Conservation (phyloP, 2,329 filamentous ascomycete species). For the Exophiala xenobiotica region DNA sequence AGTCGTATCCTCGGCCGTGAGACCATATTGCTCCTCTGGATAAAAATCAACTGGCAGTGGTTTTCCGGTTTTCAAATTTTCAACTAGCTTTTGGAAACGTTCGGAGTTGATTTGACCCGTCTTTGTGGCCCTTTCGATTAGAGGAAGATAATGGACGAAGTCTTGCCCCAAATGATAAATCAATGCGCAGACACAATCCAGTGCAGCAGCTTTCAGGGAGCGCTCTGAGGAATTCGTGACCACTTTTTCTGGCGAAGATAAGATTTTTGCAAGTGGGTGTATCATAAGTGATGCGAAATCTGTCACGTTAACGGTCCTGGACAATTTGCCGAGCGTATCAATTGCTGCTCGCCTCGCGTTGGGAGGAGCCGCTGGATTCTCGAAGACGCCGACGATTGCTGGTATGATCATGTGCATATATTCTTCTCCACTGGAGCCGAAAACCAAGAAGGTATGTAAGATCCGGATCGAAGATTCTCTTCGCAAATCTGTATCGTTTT, state of each 20-base stretch:
- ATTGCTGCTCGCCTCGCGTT: slow-evolving; percentile 85
- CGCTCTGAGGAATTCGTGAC: slow-evolving; percentile 63
- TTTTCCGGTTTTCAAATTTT: slow-evolving; percentile 91
- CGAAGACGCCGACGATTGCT: slow-evolving; percentile 90
- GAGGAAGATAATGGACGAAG: slow-evolving; percentile 89
- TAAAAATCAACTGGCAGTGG: slow-evolving; percentile 92
- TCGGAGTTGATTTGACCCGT: slow-evolving; percentile 79
- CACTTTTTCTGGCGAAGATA: slow-evolving; percentile 45
- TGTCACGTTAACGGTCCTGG: slow-evolving; percentile 92
- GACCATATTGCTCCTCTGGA: slow-evolving; percentile 75
- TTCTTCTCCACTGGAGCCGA: slow-evolving; percentile 92
- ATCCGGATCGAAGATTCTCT: slow-evolving; percentile 85
- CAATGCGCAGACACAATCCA: slow-evolving; percentile 91
- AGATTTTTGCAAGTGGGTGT: slow-evolving; percentile 80
- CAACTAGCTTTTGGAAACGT: slow-evolving; percentile 89
- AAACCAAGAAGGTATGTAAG: slow-evolving; percentile 91
- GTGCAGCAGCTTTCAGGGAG: slow-evolving; percentile 72
- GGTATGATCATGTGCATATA: slow-evolving; percentile 99
- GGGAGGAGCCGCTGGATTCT: slow-evolving; percentile 77
- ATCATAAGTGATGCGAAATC: slow-evolving; percentile 97
- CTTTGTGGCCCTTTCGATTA: slow-evolving; percentile 82
- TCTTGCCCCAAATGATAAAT: slow-evolving; percentile 96
- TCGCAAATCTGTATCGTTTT: slow-evolving; percentile 75
- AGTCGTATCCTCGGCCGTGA: slow-evolving; percentile 69
- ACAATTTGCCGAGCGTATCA: slow-evolving; percentile 90